Evolutionary conservation across 345 rosid genomes (phyloP), one percentile per base, ranked within the genome.

Genomic region (Populus alba): DNA sequence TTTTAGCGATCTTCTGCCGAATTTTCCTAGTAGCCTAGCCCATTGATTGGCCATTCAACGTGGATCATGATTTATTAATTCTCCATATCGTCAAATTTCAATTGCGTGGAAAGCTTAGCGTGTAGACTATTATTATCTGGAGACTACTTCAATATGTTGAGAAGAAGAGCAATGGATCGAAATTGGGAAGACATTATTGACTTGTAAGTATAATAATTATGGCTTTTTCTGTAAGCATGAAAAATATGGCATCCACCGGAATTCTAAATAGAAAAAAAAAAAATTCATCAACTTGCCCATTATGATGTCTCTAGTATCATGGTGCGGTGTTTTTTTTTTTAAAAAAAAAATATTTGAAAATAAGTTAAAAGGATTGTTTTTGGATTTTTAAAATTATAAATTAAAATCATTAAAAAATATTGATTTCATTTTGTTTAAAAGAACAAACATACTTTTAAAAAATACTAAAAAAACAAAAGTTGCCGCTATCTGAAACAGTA

Each of bases 341-440:
- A n/a, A 25, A 25, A 1, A 31, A 33, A 33, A 33, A 33, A 4
- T 33, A 33, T 5, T 33, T 33, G 5, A 33, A 33, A 5, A 33
- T 33, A 33, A 0, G 0, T 33, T 33, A 33, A 5, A 4, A 33
- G 6, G 6, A 33, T 4, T 33, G 0, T 33, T 4, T 33, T 33
- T 0, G 5, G 6, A 33, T 0, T 33, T 33, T 4, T 33, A 4
- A 4, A 33, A 33, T 0, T 3, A 0, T 33, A 33, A 3, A 3
- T 33, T 5, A 33, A 33, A 33, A 33, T 5, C 37, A 33, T 33
- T 33, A 33, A 33, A 33, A 31, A 31, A 31, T 31, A 31, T 31
- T 31, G 3, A 31, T 31, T 31, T 31, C 2, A 31, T 31, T 31
- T 33, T 33, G 3, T 33, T 3, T 0, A 33, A 33, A 33, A 0